Evolutionary conservation across 352 stramenopile genomes (phyloP).

Genomic region (Blastocystis sp.): DNA sequence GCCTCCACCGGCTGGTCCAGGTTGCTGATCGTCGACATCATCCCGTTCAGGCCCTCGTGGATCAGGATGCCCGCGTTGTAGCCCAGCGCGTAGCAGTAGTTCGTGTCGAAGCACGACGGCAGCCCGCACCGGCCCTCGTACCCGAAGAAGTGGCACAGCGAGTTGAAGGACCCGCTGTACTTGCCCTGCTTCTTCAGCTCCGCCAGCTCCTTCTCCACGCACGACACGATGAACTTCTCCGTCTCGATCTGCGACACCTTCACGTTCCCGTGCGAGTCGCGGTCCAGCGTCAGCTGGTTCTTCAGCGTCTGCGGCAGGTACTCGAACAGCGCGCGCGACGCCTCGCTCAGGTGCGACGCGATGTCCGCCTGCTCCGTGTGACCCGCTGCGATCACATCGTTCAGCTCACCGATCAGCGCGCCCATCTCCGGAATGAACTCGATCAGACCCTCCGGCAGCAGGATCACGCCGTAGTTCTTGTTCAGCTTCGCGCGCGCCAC

Average conservation of each 20-base stretch:
- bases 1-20: slow-evolving; percentile 70
- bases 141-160: slow-evolving; percentile 74
- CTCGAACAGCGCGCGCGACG: slow-evolving; percentile 68
- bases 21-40: slow-evolving; percentile 67
- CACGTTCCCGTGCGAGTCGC: slow-evolving; percentile 70
- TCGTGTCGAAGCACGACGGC: slow-evolving; percentile 73
- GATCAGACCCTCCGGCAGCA: slow-evolving; percentile 75
- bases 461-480: slow-evolving; percentile 75
- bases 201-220: slow-evolving; percentile 74
- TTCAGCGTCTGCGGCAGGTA: slow-evolving; percentile 66
- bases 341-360: background rate
- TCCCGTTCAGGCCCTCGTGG: slow-evolving; percentile 71
- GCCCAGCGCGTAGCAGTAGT: slow-evolving; percentile 74
- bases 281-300: slow-evolving; percentile 69
- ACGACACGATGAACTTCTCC: slow-evolving; percentile 74
- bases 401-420: slow-evolving; percentile 74
- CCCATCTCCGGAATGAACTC: slow-evolving; percentile 76
- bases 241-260: slow-evolving; percentile 76
- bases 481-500: slow-evolving; percentile 68
- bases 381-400: slow-evolving; percentile 73
- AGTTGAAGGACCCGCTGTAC: slow-evolving; percentile 74
- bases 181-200: slow-evolving; percentile 71
- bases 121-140: slow-evolving; percentile 74
- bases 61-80: slow-evolving; percentile 73
- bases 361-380: slow-evolving; percentile 46